Evolutionary conservation across 176 grass and related monocot species (phyloP), one percentile per base, ranked within the genome.

Genomic region (Elymus sibiricus): DNA sequence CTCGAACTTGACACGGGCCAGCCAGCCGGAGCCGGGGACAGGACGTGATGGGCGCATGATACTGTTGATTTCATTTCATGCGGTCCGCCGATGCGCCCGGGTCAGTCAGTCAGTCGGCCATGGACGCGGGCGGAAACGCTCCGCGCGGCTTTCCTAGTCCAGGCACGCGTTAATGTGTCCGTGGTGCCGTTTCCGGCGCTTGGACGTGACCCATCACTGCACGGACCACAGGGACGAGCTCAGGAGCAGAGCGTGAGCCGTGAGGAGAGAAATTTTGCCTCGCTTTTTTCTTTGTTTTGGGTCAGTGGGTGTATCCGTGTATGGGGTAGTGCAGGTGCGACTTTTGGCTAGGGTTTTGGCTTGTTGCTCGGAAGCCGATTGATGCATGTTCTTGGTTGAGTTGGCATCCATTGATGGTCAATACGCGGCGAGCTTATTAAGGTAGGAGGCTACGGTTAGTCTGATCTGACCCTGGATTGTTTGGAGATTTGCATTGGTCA

Each of bases 31-130:
- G 71, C 21, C 38, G 38, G 70, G 44, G 42, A 76, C 73, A 76
- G 16, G 73, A 76, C 1, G 73, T 76, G 73, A 76, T 76, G 73
- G 73, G 73, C 70, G 73, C 74, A 76, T 76, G 74, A 75, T 75
- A 44, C 43, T 75, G 72, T 75, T 28, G 72, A 34, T 76, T 19
- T 76, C 74, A 55, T 28, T 1, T 76, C 72, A 75, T 51, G 22
- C 35, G 5, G 32, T 68, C 65, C 31, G 17, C 31, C 21, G 67
- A 70, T 39, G 70, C 70, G 40, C 69, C 24, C 11, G 38, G 24
- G 71, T 31, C 43, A 76, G 15, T 21, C 44, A 8, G 70, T 16
- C 40, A 58, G 15, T 11, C 44, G 14, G 70, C 3, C 70, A 9
- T 12, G 73, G 46, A 53, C 46, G 19, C 46, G 49, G 55, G 44